Evolutionary conservation across 169 alveolate genomes (phyloP), one percentile per base, ranked within the genome.

Genomic region (Plasmodium falciparum): DNA sequence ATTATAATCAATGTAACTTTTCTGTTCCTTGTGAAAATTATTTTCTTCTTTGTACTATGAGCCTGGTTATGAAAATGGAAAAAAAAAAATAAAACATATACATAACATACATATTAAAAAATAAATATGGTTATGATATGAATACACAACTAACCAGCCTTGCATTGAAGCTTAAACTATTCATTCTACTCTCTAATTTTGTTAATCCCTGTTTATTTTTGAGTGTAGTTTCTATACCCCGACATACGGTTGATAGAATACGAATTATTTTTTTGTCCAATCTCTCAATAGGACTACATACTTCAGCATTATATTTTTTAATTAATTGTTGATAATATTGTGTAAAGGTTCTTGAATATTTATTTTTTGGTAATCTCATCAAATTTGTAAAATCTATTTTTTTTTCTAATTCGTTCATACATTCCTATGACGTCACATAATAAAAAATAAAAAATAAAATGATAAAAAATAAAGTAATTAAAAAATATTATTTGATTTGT

Each of bases 281-380:
- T 7, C 65, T 56, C 24, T 56, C 65, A 56, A 12, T 17, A 56
- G 17, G 17, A 15, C 11, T 6, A 15, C 17, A 12, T 6, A 17
- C 17, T 56, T 56, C 65, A 56, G 65, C 65, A 56, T 56, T 56
- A 56, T 56, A 56, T 3, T n/a, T 56, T 56, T 56, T 56, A 56
- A 56, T 56, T 56, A 56, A 56, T 5, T 56, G 17, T 2, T 56
- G 12, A 56, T 56, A 56, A 15, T 17, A 56, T 6, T 13, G 17
- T 56, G 15, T 13, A 13, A 56, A 56, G 17, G 65, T 12, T 56
- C 65, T 56, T 6, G 65, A 56, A 56, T 56, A 56, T 17, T 56
- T 12, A 56, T 56, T 56, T 13, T 56, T 56, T n/a, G 65, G 65
- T 56, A 56, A 13, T 12, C 24, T 56, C 17, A 17, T 15, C 65